phyloP scores from a whole-genome alignment of 768 basidiomycete species.

The Chalciporus pseudorubinellus region DNA sequence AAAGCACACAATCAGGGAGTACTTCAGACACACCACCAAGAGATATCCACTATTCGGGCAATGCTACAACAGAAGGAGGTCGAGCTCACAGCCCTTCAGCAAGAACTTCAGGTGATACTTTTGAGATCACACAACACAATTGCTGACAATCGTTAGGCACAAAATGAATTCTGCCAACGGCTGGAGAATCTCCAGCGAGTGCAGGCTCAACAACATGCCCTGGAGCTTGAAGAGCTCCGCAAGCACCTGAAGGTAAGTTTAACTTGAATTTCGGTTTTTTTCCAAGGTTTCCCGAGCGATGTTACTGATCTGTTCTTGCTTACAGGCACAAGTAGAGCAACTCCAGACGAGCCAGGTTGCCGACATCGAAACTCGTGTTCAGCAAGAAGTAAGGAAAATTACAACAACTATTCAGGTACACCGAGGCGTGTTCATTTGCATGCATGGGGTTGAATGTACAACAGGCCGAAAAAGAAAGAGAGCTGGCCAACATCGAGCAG shows the following conservation, averaged over 20 bases:
- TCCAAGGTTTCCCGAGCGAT: too few species aligned
- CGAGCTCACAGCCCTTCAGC: not conserved
- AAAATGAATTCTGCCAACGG: not conserved
- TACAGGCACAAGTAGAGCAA: not conserved
- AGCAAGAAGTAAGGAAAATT: not conserved
- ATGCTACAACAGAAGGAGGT: not conserved
- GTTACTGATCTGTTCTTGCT: too few species aligned
- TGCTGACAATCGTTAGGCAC: too few species aligned
- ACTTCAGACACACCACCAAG: not conserved
- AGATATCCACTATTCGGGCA: too few species aligned
- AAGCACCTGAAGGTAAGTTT: not conserved
- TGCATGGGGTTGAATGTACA: too few species aligned
- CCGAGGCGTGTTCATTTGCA: too few species aligned
- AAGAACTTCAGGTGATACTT: not conserved
- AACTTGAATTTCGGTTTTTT: too few species aligned
- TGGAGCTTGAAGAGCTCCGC: not conserved
- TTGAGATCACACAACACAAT: too few species aligned
- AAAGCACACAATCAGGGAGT: not conserved
- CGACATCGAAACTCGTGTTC: not conserved
- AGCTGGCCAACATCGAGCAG: constrained; percentile 12
- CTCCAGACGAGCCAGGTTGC: not conserved
- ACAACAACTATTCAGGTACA: not conserved
- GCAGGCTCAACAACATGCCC: not conserved
- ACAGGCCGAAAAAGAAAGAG: constrained; percentile 6
- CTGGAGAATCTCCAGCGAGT: too few species aligned